Evolutionary conservation across 192 early-diverging fungal species (phyloP).

Genomic region (Tieghemiomyces parasiticus): DNA sequence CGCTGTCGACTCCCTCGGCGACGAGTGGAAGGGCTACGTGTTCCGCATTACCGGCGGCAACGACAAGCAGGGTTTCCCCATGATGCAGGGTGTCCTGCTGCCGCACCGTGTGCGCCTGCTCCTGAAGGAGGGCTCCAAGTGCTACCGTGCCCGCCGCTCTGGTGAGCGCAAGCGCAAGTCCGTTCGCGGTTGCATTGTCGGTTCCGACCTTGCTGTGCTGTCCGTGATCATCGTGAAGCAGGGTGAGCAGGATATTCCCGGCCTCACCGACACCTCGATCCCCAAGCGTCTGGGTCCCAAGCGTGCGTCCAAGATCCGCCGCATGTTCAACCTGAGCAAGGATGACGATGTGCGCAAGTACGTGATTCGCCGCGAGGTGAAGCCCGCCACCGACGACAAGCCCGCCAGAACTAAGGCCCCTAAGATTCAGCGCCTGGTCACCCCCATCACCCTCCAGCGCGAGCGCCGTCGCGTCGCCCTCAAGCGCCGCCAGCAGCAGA

Average conservation of each 20-base stretch:
- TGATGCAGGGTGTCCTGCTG: slow-evolving; percentile 96
- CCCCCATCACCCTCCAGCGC: slow-evolving; percentile 91
- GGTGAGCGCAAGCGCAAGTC: slow-evolving; percentile 99
- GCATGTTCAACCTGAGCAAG: slow-evolving; percentile 97
- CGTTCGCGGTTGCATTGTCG: slow-evolving; percentile 98
- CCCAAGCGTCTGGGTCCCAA: slow-evolving; percentile 99
- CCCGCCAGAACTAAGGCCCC: slow-evolving; percentile 93
- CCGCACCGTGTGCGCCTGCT: slow-evolving; percentile 63
- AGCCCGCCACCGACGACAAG: slow-evolving; percentile 76
- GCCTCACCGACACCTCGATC: slow-evolving; percentile 78
- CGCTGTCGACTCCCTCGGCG: slow-evolving; percentile 85
- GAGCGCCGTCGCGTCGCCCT: slow-evolving; percentile 77
- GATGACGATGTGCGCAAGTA: slow-evolving; percentile 99
- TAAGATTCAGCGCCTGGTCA: slow-evolving; percentile 93
- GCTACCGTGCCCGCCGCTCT: slow-evolving; percentile 92
- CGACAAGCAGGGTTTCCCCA: slow-evolving; percentile 99
- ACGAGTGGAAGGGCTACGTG: slow-evolving; percentile 99
- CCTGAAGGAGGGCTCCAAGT: slow-evolving; percentile 89
- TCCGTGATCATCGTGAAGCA: slow-evolving; percentile 94
- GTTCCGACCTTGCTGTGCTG: slow-evolving; percentile 81
- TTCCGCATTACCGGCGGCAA: slow-evolving; percentile 99
- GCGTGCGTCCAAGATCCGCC: slow-evolving; percentile 97
- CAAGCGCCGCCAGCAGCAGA: slow-evolving; percentile 72
- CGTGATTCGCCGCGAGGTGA: slow-evolving; percentile 94
- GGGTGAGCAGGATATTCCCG: slow-evolving; percentile 90